Base-by-base conservation (phyloP, 140 eudicot species). In the Anethum foeniculum region DNA sequence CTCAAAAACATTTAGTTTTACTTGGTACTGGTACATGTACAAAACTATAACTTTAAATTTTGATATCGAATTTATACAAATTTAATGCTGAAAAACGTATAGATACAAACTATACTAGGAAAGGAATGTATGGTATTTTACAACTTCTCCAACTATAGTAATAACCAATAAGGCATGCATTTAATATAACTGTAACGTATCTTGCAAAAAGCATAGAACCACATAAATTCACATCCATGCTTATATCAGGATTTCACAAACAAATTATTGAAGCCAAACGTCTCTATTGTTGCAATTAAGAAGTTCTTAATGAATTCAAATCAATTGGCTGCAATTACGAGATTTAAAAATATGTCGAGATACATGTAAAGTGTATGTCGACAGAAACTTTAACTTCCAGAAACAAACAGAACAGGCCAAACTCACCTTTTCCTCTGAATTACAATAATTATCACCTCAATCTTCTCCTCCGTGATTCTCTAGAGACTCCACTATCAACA, bases 391-490 rank as follows among this genome's bases (percentile, higher is more conserved):
- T 18, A 65, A 65, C 34, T 64, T 36, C 36, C 49, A 65, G 36
- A 56, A 81, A 79, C 75, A 9, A 28, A 67, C 3, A 62, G 47
- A 18, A 2, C 46, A 64, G 23, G 34, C 51, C 73, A 16, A 54
- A 30, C 79, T 52, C 84, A 80, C 21, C 78, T 75, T 71, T 71
- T 52, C 13, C 54, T 48, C 80, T 27, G 75, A 75, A 18, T 11
- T 8, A 44, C 39, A 54, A 60, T 62, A 58, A 23, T 44, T 69
- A 80, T 86, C 80, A 90, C 87, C 86, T 86, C 87, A 86, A 67
- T 16, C 96, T 90, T 85, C 96, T 86, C 86, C 97, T 93, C 81
- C 91, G 85, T 28, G 82, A 81, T 78, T 87, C 96, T 48, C 88
- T 90, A 25, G 91, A 77, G 49, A 79, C 85, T 68, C 86, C 93